Conservation (phyloP, 2,329 filamentous ascomycete species). For the Sporothrix protearum region DNA sequence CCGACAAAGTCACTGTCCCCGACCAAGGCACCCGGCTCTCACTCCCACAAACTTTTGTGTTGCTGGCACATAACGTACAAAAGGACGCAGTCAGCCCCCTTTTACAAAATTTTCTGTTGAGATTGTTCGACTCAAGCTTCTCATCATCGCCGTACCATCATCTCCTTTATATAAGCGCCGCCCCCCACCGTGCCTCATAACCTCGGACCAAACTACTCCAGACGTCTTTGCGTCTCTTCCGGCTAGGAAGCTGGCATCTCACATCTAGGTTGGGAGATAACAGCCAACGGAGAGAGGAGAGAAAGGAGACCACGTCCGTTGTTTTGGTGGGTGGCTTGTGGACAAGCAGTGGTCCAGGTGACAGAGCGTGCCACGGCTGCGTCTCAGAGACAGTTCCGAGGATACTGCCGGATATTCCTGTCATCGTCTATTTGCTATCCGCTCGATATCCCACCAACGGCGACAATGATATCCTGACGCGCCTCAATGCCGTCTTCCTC, state of each 20-base stretch:
- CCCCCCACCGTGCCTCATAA: not conserved
- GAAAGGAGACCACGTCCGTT: not conserved
- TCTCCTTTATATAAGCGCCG: not conserved
- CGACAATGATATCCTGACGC: conserved; percentile 20
- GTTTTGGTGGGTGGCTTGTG: not conserved
- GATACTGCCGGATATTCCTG: not conserved
- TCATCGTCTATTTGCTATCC: conserved; percentile 11
- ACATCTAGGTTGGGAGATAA: not conserved
- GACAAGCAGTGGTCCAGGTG: not conserved
- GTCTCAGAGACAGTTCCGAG: not conserved
- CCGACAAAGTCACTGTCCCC: no score
- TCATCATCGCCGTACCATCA: not conserved
- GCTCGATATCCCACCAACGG: not conserved
- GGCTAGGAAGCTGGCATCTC: not conserved
- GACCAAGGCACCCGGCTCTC: not conserved
- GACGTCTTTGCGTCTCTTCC: not conserved
- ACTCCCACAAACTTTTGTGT: not conserved
- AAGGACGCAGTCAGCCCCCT: not conserved
- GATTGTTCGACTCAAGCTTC: not conserved
- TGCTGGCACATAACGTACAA: not conserved
- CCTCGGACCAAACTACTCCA: not conserved
- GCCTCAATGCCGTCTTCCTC: not conserved
- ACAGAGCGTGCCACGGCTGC: not conserved
- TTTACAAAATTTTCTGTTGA: not conserved
- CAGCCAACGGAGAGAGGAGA: not conserved